Base-by-base conservation (phyloP, 495 filamentous ascomycete species). In the Astrothelium macrocarpum region DNA sequence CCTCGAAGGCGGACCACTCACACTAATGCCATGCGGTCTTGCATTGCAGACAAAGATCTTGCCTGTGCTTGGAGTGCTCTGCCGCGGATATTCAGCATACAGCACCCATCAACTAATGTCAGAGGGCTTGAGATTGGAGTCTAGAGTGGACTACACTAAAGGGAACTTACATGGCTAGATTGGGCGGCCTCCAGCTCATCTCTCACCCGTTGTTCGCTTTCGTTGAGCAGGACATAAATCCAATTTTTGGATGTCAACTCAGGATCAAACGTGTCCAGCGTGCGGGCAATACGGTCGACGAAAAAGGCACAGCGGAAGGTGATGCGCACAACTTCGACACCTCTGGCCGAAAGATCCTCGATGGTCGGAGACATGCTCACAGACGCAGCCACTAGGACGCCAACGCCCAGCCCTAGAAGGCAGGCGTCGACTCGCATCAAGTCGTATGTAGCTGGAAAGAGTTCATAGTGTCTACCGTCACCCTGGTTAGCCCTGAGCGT, bases 331-430 rank as follows among this genome's bases (percentile, higher is more conserved):
- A 60, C 66, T 53, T 70, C 65, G 32, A 67, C 64, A 53, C 62
- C 65, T 58, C 56, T 59, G 53, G 65, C 62, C 45, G 67, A 59
- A 32, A 70, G 65, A 28, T 70, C 65, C 16, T 60, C 59, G 61
- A 63, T 42, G 32, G 67, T 49, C 28, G 60, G 59, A 32, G 61
- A 43, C n/a, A 61, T 49, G 43, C 59, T 63, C 36, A 70, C 61
- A 26, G 67, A 65, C 23, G 67, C 65, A 53, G 67, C 60, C 59
- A 63, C 60, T 63, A 70, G 62, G 56, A 65, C 59, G 34, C 67
- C 67, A 61, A 61, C 63, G 59, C 67, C 43, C 9, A 49, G 43
- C 7, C 43, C 43, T 18, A 20, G 9, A 49, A 49, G 43, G n/a
- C 7, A 65, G 7, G 43, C 43, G 18, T 49, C 43, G 7, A 18